Percentiles rank a stretch among this genome's conserved stretches.
Conservation (phyloP, 2,329 filamentous ascomycete genomes). For the Chalaropsis thielavioides region DNA sequence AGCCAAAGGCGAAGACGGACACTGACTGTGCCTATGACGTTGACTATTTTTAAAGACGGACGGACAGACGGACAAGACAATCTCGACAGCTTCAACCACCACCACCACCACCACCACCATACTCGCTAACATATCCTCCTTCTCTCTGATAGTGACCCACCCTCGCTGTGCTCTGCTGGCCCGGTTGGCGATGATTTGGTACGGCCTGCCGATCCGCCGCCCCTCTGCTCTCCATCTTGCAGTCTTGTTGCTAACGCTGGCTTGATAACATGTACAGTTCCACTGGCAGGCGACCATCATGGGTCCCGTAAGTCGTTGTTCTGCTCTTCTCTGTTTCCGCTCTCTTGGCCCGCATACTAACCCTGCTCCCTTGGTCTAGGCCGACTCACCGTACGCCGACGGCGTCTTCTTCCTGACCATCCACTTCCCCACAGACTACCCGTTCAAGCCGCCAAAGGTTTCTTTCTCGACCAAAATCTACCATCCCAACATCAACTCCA, state of each 20-base stretch:
- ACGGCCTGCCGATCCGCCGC: slow-evolving; percentile 31
- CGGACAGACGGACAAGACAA: neutral
- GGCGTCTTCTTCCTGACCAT: slow-evolving; percentile 98
- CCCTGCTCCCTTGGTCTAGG: slow-evolving; percentile 32
- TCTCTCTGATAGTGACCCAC: slow-evolving; percentile 60
- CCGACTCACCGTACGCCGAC: slow-evolving; percentile 93
- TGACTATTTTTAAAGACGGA: too few relatives aligned
- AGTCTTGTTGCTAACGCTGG: neutral
- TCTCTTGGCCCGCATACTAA: neutral
- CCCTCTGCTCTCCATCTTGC: neutral
- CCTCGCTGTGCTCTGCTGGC: slow-evolving; percentile 95
- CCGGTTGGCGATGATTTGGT: slow-evolving; percentile 96
- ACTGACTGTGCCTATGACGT: too few relatives aligned
- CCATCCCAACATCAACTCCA: slow-evolving; percentile 99
- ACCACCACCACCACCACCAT: neutral
- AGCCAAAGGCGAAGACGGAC: too few relatives aligned
- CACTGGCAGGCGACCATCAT: slow-evolving; percentile 99
- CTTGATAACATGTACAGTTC: slow-evolving; percentile 45
- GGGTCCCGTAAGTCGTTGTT: slow-evolving; percentile 68
- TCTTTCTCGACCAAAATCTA: slow-evolving; percentile 99
- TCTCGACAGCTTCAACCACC: neutral
- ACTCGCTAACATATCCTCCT: slow-evolving; percentile 4
- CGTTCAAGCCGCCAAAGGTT: slow-evolving; percentile 99
- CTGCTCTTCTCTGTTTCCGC: neutral
- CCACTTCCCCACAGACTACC: slow-evolving; percentile 99